A percentile compares a stretch with the other conserved stretches of the same genome.
These are phyloP conservation scores for Bjerkandera adusta DNA, from an alignment of 1,284 basidiomycete genomes.

Conservation along the genomic window DNA sequence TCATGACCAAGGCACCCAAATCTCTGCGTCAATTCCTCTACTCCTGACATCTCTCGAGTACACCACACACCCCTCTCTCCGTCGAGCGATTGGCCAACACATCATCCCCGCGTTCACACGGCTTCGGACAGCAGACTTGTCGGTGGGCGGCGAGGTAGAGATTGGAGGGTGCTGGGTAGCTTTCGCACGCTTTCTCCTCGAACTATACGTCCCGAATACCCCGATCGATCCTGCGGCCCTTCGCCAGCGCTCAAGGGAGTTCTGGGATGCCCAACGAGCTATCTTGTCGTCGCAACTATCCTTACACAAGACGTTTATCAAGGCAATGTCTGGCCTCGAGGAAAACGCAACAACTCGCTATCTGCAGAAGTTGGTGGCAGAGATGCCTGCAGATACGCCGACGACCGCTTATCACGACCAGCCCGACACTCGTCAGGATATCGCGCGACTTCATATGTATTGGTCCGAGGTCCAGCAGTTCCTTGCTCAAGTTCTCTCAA, in stretches of 20 bases:
- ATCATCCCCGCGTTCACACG: conserved; percentile 10
- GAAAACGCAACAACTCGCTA: conserved; percentile 48
- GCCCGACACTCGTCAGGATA: conserved; percentile 40
- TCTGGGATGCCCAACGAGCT: conserved; percentile 46
- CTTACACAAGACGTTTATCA: conserved; percentile 60
- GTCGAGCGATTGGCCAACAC: conserved; percentile 9
- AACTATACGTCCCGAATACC: conserved; percentile 82
- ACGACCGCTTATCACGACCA: conserved; percentile 23
- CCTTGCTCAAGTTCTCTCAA: conserved; percentile 48
- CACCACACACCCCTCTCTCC: conserved; percentile 12
- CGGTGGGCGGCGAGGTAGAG: too few species aligned
- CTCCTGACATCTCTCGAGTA: too few species aligned
- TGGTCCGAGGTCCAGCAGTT: conserved; percentile 85
- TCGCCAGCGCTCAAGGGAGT: conserved; percentile 50
- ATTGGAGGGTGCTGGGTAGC: conserved; percentile 70
- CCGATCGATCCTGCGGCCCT: conserved; percentile 88
- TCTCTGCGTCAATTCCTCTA: too few species aligned
- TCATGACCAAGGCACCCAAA: too few species aligned
- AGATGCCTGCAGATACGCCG: conserved; percentile 17
- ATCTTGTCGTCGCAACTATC: conserved; percentile 52
- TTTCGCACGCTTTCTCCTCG: conserved; percentile 56
- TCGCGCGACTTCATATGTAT: conserved; percentile 67
- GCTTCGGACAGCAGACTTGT: neutral
- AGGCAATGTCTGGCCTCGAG: conserved; percentile 57
- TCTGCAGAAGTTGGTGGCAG: conserved; percentile 39